Base-by-base conservation (phyloP, 768 basidiomycete genomes). In the Mycena latifolia region DNA sequence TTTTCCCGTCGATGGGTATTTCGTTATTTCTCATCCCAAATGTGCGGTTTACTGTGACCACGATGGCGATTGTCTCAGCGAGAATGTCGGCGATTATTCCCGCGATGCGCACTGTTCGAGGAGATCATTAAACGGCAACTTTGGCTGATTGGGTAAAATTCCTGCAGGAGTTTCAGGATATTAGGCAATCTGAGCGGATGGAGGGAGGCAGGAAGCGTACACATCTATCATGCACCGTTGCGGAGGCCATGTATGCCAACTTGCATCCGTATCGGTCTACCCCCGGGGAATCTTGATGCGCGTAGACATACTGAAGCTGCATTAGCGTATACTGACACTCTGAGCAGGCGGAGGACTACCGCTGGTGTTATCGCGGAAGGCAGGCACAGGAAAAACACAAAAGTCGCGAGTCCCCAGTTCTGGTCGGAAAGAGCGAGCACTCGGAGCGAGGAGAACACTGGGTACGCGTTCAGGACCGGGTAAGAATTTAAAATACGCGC, bases 391-490 rank as follows among this genome's bases (percentile, higher is more conserved):
- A 76, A 45, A 12, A 77, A 74, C 5, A 77, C 71, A 29, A 74
- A 73, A 7, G 56, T 51, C 9, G 76, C 72, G 4, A 78, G 60
- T 12, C 55, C 65, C 71, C 74, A 74, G 33, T 75, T 69, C 20
- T 69, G 62, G 11, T 71, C 68, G 43, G 65, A 69, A 4, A 78
- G 62, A 17, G 77, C 77, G 35, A 76, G 72, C 9, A 78, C 76
- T 29, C 77, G 66, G 37, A 78, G 53, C 12, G 76, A 72, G 5
- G 77, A 76, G 39, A 78, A 78, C 41, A 74, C 77, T 78, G 43
- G 43, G 25, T 5, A 56, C 28, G 25, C 11, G 18, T 29, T 22
- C 35, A 41, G 31, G 12, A 14, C 5, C 11, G 35, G 8, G 17
- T 14, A 37, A 10, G 41, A 22, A 2, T n/a, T 43, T 6, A n/a